These are phyloP conservation scores for Capronia epimyces DNA, from an alignment of 2,329 filamentous ascomycete genomes.

Conservation along the genomic window DNA sequence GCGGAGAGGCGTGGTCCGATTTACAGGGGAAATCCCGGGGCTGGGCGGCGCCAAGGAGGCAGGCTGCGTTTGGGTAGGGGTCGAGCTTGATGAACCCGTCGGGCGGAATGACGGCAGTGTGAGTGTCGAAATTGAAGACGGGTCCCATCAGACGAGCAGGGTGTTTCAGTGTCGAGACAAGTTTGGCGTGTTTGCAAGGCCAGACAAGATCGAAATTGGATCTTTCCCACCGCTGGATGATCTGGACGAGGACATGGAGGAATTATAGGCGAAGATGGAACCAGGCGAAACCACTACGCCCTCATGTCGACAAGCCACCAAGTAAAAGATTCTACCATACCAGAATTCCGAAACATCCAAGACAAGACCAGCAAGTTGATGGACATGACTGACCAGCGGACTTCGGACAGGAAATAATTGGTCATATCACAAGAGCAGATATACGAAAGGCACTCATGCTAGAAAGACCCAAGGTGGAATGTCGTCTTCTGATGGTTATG, in stretches of 20 bases:
- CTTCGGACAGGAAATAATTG: no score
- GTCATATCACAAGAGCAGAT: no score
- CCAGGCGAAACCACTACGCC: background rate
- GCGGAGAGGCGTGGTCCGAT: slow-evolving; percentile 56
- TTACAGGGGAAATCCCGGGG: slow-evolving; percentile 35
- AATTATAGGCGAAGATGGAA: slow-evolving; percentile 37
- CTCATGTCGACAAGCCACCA: no score
- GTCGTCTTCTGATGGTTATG: no score
- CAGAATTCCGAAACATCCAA: no score
- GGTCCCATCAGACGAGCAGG: slow-evolving; percentile 31
- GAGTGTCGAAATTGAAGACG: slow-evolving; percentile 31
- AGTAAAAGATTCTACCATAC: no score
- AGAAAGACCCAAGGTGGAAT: no score
- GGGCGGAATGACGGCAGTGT: slow-evolving; percentile 59
- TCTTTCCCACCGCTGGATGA: slow-evolving; percentile 50
- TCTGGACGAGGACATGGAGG: slow-evolving; percentile 51
- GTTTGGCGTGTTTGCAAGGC: slow-evolving; percentile 55
- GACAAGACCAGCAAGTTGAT: no score
- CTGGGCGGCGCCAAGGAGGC: slow-evolving; percentile 26
- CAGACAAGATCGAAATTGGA: slow-evolving; percentile 58
- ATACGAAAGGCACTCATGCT: no score
- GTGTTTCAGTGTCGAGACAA: slow-evolving; percentile 54
- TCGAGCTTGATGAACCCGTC: slow-evolving; percentile 58
- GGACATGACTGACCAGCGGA: no score
- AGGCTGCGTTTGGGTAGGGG: slow-evolving; percentile 28